Conservation (phyloP, 2,329 filamentous ascomycete genomes). For the Clonostachys rosea region DNA sequence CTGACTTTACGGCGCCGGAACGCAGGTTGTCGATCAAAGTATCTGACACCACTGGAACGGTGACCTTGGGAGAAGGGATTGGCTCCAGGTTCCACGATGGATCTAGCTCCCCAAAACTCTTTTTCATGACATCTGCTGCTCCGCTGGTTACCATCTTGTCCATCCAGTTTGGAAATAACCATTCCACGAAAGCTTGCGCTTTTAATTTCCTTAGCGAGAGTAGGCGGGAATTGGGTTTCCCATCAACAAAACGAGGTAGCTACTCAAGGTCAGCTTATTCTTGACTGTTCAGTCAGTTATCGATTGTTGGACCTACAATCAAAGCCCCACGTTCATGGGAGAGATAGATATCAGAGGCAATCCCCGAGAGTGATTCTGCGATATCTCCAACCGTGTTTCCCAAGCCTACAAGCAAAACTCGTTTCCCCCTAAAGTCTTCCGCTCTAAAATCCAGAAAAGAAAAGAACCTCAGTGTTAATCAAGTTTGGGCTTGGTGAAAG, state of each 20-base stretch:
- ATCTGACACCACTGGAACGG: constrained; percentile 16
- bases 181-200: constrained; percentile 19
- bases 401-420: constrained; percentile 35
- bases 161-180: constrained; percentile 8
- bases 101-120: constrained; percentile 11
- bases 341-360: constrained; percentile 3
- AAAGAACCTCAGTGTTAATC: not conserved
- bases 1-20: constrained; percentile 24
- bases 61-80: constrained; percentile 13
- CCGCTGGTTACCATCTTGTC: constrained; percentile 12
- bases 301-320: not conserved
- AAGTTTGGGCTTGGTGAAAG: not conserved
- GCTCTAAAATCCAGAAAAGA: constrained; percentile 5
- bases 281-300: not conserved
- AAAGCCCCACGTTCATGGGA: constrained; percentile 1
- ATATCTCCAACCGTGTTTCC: constrained; percentile 26
- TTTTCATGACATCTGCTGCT: constrained; percentile 1
- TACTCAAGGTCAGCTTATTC: constrained; percentile 1
- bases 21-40: constrained; percentile 23
- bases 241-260: constrained; percentile 22
- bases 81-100: constrained; percentile 19
- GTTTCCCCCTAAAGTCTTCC: constrained; percentile 28
- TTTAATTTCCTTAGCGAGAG: constrained; percentile 23
- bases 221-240: constrained; percentile 23
- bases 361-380: constrained; percentile 19